A percentile compares a stretch with the other conserved stretches of the same genome.
Evolutionary conservation across 1,284 basidiomycete genomes (phyloP).

Genomic region (Marasmius sp.): DNA sequence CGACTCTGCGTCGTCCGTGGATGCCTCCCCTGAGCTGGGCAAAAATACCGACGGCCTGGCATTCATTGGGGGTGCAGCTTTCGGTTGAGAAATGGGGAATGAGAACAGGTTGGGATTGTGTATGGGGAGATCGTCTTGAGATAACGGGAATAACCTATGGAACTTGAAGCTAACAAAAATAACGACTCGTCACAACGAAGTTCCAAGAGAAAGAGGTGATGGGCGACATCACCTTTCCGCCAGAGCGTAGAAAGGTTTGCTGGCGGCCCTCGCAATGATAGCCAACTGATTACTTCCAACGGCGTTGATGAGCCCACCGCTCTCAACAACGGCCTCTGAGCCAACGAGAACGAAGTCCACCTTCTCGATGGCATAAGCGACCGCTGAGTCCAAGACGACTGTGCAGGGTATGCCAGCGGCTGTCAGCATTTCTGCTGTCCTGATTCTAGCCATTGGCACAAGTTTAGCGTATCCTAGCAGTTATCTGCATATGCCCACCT

Average conservation of each 20-base stretch:
- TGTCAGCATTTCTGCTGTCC: constrained; percentile 83
- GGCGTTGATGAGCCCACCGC: constrained; percentile 85
- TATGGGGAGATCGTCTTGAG: constrained; percentile 93
- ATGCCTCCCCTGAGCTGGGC: background rate
- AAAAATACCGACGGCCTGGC: constrained; percentile 4
- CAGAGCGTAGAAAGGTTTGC: constrained; percentile 96
- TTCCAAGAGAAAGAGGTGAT: constrained; percentile 13
- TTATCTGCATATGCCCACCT: constrained; percentile 26
- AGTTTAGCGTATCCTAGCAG: constrained; percentile 9
- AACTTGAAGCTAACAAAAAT: constrained; percentile 84
- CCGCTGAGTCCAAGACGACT: constrained; percentile 93
- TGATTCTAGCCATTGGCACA: constrained; percentile 55
- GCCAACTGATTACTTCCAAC: constrained; percentile 97
- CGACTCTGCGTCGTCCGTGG: constrained; percentile 15
- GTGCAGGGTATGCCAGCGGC: constrained; percentile 91
- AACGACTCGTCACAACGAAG: constrained; percentile 19
- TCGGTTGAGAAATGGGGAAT: constrained; percentile 45
- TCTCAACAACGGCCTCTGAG: constrained; percentile 96
- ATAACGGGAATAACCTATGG: constrained; percentile 93
- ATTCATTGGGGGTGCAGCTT: constrained; percentile 16
- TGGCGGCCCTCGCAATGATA: constrained; percentile 90
- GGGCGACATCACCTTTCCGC: constrained; percentile 74
- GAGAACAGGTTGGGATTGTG: constrained; percentile 73
- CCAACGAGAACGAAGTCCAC: constrained; percentile 95
- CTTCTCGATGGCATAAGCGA: constrained; percentile 95